phyloP scores from a whole-genome alignment of 2,329 filamentous ascomycete species.

The Ascochyta rabiei region DNA sequence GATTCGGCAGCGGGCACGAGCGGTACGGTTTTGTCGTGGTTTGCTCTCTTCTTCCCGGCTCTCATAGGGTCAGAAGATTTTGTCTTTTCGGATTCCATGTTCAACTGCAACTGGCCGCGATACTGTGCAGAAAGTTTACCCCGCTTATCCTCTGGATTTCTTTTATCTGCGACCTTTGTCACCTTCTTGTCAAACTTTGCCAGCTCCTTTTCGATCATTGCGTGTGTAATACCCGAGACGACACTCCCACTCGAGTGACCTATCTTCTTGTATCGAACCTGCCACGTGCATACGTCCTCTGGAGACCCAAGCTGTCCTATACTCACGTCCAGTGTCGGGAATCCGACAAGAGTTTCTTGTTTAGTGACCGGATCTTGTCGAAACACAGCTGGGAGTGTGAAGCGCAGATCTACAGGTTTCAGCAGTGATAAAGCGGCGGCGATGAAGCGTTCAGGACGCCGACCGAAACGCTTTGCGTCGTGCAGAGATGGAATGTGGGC shows the following conservation, averaged over 20 bases:
- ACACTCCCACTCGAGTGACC: conserved; percentile 15
- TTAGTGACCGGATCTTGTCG: conserved; percentile 18
- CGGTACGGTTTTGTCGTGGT: background rate
- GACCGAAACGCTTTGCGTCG: background rate
- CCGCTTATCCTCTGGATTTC: background rate
- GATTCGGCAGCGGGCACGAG: conserved; percentile 1
- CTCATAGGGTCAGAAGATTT: background rate
- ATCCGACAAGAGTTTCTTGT: conserved; percentile 26
- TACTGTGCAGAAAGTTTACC: too few relatives aligned
- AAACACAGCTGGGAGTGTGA: conserved; percentile 34
- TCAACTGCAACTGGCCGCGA: background rate
- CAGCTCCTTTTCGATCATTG: conserved; percentile 9
- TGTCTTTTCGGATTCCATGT: background rate
- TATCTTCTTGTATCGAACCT: conserved; percentile 36
- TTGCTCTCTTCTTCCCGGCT: background rate
- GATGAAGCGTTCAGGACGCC: conserved; percentile 17
- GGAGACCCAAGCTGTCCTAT: conserved; percentile 17
- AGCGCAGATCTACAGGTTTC: conserved; percentile 28
- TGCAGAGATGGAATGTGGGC: conserved; percentile 5
- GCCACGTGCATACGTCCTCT: conserved; percentile 20
- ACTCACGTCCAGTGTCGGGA: conserved; percentile 33
- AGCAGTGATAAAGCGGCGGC: conserved; percentile 22
- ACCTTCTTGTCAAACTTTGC: background rate
- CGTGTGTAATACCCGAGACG: conserved; percentile 12
- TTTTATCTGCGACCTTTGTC: background rate